Evolutionary conservation across 2,329 filamentous ascomycete genomes (phyloP), one percentile per base, ranked within the genome.

Genomic region (Trichoderma brevicompactum): DNA sequence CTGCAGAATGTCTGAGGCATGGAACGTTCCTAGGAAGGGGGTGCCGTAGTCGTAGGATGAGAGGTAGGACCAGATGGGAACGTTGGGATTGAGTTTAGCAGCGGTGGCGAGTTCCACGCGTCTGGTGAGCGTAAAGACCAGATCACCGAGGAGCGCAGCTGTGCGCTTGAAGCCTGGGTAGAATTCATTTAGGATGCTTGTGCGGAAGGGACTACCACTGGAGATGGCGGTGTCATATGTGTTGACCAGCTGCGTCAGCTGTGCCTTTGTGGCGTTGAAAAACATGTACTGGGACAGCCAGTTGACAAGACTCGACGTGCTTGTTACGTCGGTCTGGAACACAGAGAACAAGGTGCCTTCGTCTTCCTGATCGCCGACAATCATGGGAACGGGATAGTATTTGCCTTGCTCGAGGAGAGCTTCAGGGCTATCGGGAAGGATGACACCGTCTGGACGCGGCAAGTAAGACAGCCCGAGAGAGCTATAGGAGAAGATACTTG

Each of bases 121-220:
- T 1, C 91, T 86, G 0, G 87, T 85, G 0, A 95, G 81, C 0
- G 89, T 94, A 77, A 95, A 94, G 1, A 85, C 85, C 0, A 92
- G 71, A 72, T 95, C 92, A 13, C 92, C 92, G 0, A 94, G 79
- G 34, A 94, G 85, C 41, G 91, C 91, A 2, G 90, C 87, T 0
- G 92, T 79, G 13, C 90, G 89, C 77, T 94, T 94, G 82, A 87
- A 94, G 69, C 91, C 85, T 0, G 91, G 90, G 73, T 91, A 93
- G 72, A 87, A 81, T 71, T 89, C 87, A 78, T 94, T 91, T n/a
- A 89, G 68, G 9, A 84, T 67, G 1, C 85, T 80, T 0, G 91
- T 94, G 56, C 87, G 82, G 81, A 92, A 94, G 1, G 92, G 92
- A 2, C 87, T 90, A 40, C 91, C 91, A 17, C 83, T 67, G 8